These are phyloP conservation scores for Mycosarcoma mackinlayi DNA, from an alignment of 1,284 basidiomycete genomes.

Conservation along the genomic window DNA sequence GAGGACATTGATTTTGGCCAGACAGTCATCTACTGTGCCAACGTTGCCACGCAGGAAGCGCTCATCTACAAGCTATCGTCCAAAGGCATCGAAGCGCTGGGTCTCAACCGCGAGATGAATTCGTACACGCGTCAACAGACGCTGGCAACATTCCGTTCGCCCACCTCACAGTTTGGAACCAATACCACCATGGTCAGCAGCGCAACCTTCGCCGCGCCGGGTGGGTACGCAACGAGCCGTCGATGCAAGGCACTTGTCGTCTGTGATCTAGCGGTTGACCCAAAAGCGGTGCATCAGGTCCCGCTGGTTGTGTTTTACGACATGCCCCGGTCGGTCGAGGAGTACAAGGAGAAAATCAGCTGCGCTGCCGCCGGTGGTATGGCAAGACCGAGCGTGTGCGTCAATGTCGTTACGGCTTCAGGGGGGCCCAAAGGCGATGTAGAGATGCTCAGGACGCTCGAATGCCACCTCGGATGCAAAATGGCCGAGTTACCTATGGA, in stretches of 20 bases:
- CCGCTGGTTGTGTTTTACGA: conserved; percentile 85
- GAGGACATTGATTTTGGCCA: conserved; percentile 79
- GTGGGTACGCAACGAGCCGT: conserved; percentile 71
- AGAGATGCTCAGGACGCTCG: conserved; percentile 95
- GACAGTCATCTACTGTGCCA: conserved; percentile 64
- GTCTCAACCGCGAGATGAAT: conserved; percentile 82
- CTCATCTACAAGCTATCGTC: conserved; percentile 81
- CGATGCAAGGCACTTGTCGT: conserved; percentile 79
- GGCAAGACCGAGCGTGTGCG: conserved; percentile 84
- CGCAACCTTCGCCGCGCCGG: conserved; percentile 72
- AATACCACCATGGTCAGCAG: conserved; percentile 33
- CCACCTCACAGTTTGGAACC: conserved; percentile 60
- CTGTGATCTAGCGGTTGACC: conserved; percentile 89
- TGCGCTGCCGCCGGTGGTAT: conserved; percentile 80
- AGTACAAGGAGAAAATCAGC: conserved; percentile 83
- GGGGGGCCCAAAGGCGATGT: conserved; percentile 81
- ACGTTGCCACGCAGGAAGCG: conserved; percentile 65
- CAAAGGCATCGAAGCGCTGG: conserved; percentile 84
- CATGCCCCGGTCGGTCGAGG: conserved; percentile 92
- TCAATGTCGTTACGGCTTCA: conserved; percentile 95
- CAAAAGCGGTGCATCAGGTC: conserved; percentile 86
- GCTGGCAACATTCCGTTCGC: conserved; percentile 80
- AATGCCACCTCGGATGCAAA: conserved; percentile 74
- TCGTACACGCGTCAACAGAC: conserved; percentile 81
- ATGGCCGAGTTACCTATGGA: conserved; percentile 61